Evolutionary conservation across 805 yeast genomes (phyloP).

Genomic region (Saturnispora sekii): DNA sequence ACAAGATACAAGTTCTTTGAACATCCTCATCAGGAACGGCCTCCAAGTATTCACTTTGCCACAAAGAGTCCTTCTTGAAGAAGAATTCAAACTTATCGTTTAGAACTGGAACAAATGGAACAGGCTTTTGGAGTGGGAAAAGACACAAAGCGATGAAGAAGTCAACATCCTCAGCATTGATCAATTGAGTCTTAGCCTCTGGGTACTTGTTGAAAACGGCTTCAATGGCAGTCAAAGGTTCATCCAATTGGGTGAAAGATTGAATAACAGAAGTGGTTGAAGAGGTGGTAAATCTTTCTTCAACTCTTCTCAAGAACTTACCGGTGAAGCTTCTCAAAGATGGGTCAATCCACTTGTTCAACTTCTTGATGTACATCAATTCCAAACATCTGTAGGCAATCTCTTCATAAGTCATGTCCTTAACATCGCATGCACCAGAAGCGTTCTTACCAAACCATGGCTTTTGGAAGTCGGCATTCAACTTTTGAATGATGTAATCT

Average conservation of each 20-base stretch:
- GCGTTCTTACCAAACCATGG: conserved; percentile 89
- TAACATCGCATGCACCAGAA: conserved; percentile 77
- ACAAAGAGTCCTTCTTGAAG: conserved; percentile 96
- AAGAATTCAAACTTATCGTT: conserved; percentile 91
- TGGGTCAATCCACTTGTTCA: conserved; percentile 79
- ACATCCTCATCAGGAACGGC: conserved; percentile 95
- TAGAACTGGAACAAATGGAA: conserved; percentile 92
- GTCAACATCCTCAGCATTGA: conserved; percentile 93
- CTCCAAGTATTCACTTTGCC: conserved; percentile 98
- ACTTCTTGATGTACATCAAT: conserved; percentile 72
- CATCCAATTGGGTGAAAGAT: conserved; percentile 54
- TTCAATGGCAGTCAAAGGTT: conserved; percentile 54
- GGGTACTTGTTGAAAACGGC: conserved; percentile 61
- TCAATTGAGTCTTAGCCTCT: conserved; percentile 65
- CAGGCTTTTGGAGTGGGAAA: conserved; percentile 88
- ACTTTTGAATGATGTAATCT: conserved; percentile 72
- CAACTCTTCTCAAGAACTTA: conserved; percentile 83
- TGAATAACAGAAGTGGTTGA: conserved; percentile 63
- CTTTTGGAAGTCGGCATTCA: conserved; percentile 93
- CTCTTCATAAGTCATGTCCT: conserved; percentile 93
- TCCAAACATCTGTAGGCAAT: conserved; percentile 82
- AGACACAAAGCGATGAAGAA: conserved; percentile 77
- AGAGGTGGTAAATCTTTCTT: conserved; percentile 77
- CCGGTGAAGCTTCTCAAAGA: conserved; percentile 83
- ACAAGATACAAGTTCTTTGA: conserved; percentile 97